phyloP scores from a whole-genome alignment of 495 filamentous ascomycete species.

The Penicilliopsis zonata region DNA sequence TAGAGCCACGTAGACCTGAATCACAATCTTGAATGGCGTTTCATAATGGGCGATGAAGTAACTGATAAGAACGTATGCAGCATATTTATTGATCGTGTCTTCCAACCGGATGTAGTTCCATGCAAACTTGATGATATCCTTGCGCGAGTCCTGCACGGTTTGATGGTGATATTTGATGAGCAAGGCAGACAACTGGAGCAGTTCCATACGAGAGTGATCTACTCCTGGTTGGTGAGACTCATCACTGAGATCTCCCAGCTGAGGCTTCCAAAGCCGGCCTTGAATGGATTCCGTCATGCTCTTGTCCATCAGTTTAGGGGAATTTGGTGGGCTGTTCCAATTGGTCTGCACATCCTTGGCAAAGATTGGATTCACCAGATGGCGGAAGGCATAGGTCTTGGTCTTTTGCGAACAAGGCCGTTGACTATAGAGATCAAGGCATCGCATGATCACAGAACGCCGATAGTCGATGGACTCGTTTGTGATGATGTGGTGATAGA shows the following conservation, averaged over 20 bases:
- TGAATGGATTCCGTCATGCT: conserved; percentile 84
- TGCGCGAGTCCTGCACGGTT: conserved; percentile 78
- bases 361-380: conserved; percentile 91
- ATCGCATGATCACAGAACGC: conserved; percentile 70
- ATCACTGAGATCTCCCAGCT: conserved; percentile 70
- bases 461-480: conserved; percentile 83
- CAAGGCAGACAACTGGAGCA: conserved; percentile 87
- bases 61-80: conserved; percentile 90
- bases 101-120: conserved; percentile 98
- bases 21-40: conserved; percentile 89
- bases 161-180: conserved; percentile 85
- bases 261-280: conserved; percentile 87
- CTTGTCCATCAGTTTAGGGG: conserved; percentile 72
- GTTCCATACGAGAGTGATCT: conserved; percentile 92
- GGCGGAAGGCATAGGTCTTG: conserved; percentile 85
- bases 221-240: conserved; percentile 77
- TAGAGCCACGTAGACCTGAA: conserved; percentile 83
- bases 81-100: conserved; percentile 98
- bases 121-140: conserved; percentile 97
- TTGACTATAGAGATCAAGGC: conserved; percentile 76
- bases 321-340: conserved; percentile 40
- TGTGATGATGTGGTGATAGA: conserved; percentile 75
- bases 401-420: conserved; percentile 68
- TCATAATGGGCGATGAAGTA: conserved; percentile 98
- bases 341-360: conserved; percentile 84